Conservation (phyloP, 2,329 filamentous ascomycete genomes). For the Huntiella moniliformis region DNA sequence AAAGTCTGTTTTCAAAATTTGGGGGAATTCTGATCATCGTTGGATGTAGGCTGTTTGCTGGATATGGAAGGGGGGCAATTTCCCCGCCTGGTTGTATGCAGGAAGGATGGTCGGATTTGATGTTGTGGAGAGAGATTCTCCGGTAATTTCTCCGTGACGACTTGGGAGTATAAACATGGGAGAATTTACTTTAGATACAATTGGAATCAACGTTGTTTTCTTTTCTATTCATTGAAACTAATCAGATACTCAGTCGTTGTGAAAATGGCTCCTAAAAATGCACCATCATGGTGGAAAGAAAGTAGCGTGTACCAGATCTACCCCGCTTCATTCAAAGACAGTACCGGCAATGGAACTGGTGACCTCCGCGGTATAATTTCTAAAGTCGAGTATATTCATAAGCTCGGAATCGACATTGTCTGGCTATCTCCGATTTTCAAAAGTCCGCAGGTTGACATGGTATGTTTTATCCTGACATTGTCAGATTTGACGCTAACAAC, state of each 20-base stretch:
- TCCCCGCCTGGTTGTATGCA: no score
- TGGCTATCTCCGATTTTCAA: conserved; percentile 33
- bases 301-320: conserved; percentile 43
- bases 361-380: conserved; percentile 40
- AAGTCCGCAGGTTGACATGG: conserved; percentile 45
- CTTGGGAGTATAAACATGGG: no score
- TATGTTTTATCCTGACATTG: conserved; percentile 14
- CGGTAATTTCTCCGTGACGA: no score
- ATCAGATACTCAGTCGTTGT: not conserved
- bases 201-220: no score
- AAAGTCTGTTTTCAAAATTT: no score
- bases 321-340: conserved; percentile 41
- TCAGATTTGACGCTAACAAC: not conserved
- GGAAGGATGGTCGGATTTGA: not conserved
- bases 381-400: conserved; percentile 34
- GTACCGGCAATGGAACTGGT: conserved; percentile 34
- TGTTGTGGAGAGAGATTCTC: not conserved
- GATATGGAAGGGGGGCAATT: no score
- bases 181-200: no score
- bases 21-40: no score
- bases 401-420: conserved; percentile 38
- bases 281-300: conserved; percentile 38
- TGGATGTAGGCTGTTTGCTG: no score
- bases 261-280: conserved; percentile 1
- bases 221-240: not conserved